phyloP scores from a whole-genome alignment of 2,329 filamentous ascomycete species.

The Aspergillus pseudoterreus region DNA sequence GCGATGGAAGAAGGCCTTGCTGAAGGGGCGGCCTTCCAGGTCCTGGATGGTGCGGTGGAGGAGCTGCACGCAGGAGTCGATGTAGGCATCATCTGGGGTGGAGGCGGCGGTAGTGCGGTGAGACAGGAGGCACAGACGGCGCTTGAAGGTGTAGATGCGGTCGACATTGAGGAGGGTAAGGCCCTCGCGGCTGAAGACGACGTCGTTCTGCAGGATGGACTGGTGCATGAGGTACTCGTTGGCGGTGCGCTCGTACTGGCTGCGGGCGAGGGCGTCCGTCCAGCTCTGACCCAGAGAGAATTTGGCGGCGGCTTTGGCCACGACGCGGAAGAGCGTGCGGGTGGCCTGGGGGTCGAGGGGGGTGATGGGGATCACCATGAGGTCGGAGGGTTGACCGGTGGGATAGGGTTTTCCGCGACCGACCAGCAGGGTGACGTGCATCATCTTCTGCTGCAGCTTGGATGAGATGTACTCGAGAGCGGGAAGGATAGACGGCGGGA shows the following conservation, averaged over 20 bases:
- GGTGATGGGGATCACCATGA: conserved; percentile 37
- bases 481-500: conserved; percentile 34
- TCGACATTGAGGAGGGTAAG: conserved; percentile 43
- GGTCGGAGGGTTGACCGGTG: conserved; percentile 34
- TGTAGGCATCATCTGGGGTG: conserved; percentile 30
- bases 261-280: conserved; percentile 35
- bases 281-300: conserved; percentile 38
- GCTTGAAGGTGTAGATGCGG: conserved; percentile 44
- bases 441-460: conserved; percentile 36
- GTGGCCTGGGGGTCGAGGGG: conserved; percentile 27
- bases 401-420: conserved; percentile 38
- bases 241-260: conserved; percentile 31
- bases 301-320: conserved; percentile 34
- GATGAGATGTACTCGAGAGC: conserved; percentile 41
- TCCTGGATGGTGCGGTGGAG: conserved; percentile 39
- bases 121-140: conserved; percentile 38
- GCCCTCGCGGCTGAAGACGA: conserved; percentile 43
- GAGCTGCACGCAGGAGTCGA: conserved; percentile 38
- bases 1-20: conserved; percentile 41
- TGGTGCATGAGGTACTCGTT: conserved; percentile 41
- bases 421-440: conserved; percentile 40
- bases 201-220: conserved; percentile 43
- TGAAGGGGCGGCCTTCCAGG: conserved; percentile 41
- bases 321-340: conserved; percentile 30
- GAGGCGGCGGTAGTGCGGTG: conserved; percentile 22